Evolutionary conservation across 345 rosid genomes (phyloP).

Genomic region (Noccaea bulbosa): DNA sequence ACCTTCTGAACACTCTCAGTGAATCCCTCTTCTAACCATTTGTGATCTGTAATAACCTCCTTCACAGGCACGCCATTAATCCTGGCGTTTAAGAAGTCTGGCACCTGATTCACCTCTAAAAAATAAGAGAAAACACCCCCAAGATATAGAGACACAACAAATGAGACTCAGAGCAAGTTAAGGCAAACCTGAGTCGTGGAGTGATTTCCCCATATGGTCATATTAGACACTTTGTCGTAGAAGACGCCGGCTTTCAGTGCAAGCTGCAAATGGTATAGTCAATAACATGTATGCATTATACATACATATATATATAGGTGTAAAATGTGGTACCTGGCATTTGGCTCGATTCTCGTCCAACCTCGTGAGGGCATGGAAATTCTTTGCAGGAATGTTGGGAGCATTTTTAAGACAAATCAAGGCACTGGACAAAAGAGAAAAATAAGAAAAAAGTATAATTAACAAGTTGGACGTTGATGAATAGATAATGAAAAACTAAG

Average conservation of each 20-base stretch:
- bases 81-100: slow-evolving; percentile 92
- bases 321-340: slow-evolving; percentile 74
- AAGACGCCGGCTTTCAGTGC: slow-evolving; percentile 96
- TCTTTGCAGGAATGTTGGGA: slow-evolving; percentile 93
- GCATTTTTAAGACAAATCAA: slow-evolving; percentile 95
- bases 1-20: slow-evolving; percentile 95
- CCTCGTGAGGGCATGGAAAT: slow-evolving; percentile 92
- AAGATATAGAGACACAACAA: background rate
- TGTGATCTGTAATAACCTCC: slow-evolving; percentile 86
- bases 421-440: slow-evolving; percentile 58
- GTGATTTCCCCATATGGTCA: slow-evolving; percentile 99
- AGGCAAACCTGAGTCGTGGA: slow-evolving; percentile 88
- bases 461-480: background rate
- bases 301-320: background rate
- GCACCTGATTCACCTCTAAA: slow-evolving; percentile 61
- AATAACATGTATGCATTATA: slow-evolving; percentile 1
- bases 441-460: slow-evolving; percentile 3
- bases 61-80: slow-evolving; percentile 84
- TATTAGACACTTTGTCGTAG: slow-evolving; percentile 90
- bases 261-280: slow-evolving; percentile 56
- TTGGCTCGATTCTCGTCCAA: slow-evolving; percentile 97
- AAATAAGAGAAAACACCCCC: slow-evolving; percentile 26
- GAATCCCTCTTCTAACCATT: slow-evolving; percentile 95
- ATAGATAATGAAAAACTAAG: background rate
- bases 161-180: background rate